Conservation (phyloP, 257 asterid genomes). For the Gentiana straminea region DNA sequence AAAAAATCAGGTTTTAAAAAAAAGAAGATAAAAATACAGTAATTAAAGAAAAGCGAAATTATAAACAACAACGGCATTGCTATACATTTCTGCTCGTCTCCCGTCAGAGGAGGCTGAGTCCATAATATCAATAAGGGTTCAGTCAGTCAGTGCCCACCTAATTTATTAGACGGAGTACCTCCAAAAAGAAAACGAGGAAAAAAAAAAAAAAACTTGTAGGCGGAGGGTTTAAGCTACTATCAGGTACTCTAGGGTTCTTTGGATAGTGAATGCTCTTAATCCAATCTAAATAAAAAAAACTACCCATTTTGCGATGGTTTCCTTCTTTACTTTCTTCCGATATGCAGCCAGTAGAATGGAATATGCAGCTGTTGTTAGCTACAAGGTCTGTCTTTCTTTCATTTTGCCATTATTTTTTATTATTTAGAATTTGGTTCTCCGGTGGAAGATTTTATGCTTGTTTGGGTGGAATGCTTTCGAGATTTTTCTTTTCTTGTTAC, state of each 20-base stretch:
- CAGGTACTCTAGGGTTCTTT: too few relatives aligned
- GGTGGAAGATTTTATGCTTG: not conserved
- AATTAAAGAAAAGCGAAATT: too few relatives aligned
- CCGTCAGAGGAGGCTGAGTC: too few relatives aligned
- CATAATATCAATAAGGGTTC: too few relatives aligned
- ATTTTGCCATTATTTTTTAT: not conserved
- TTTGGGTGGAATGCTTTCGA: not conserved
- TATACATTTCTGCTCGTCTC: too few relatives aligned
- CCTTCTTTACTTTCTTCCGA: constrained; percentile 51
- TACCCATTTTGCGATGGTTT: constrained; percentile 38
- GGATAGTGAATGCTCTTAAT: too few relatives aligned
- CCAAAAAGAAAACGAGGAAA: not conserved
- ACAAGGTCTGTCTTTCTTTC: constrained; percentile 23
- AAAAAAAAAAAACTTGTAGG: not conserved
- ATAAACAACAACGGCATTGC: too few relatives aligned
- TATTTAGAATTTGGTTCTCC: not conserved
- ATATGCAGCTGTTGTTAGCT: constrained; percentile 39
- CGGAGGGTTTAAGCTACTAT: constrained; percentile 18
- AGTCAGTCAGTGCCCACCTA: too few relatives aligned
- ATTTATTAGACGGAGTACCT: not conserved
- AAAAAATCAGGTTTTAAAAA: too few relatives aligned
- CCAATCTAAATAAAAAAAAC: not conserved
- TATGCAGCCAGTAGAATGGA: constrained; percentile 40
- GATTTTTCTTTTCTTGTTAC: not conserved
- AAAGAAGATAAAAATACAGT: too few relatives aligned